Base-by-base conservation (phyloP, 139 green algal species). In the Volvox africanus region DNA sequence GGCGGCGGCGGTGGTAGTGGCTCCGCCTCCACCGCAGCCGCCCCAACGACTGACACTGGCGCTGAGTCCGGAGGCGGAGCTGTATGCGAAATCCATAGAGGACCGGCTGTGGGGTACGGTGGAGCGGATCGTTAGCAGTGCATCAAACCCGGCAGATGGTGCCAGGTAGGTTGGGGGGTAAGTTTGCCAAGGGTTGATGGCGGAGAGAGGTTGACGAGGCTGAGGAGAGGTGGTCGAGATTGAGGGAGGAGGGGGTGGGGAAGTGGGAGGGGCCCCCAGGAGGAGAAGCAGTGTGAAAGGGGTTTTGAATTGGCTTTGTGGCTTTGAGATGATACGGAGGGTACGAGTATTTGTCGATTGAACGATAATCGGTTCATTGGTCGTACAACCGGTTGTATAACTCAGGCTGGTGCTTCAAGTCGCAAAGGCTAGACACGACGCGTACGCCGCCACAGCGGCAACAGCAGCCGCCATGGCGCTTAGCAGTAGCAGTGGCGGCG, bases 41-140 rank as follows among this genome's bases (percentile, higher is more conserved):
- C 75, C 75, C 6, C 32, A 55, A 35, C 71, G 71, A 21, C 22
- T 79, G 32, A 55, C 32, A 24, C 75, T 81, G 75, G 21, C 78
- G 69, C 85, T 44, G 36, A 14, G 61, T 20, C 86, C 75, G 6
- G 86, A 85, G 32, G 73, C 73, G 86, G 86, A 90, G 55, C 0
- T 77, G 1, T 85, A 78, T 61, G 86, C 75, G 2, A 90, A 90
- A 50, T 62, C 65, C 9, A 90, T 90, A 21, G 86, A 90, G 86
- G 86, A 90, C 30, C 73, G 86, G 50, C 86, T 90, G 73, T 90
- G 86, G 86, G 86, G 86, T 61, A 62, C 73, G 2, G 86, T 90
- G 50, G 75, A 84, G 86, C 86, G 76, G 75, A 84, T 90, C 21
- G 86, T 90, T 13, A 90, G 32, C 86, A 90, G 75, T 73, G 86